Evolutionary conservation across 495 filamentous ascomycete genomes (phyloP).

Genomic region (Pseudevernia furfuracea): DNA sequence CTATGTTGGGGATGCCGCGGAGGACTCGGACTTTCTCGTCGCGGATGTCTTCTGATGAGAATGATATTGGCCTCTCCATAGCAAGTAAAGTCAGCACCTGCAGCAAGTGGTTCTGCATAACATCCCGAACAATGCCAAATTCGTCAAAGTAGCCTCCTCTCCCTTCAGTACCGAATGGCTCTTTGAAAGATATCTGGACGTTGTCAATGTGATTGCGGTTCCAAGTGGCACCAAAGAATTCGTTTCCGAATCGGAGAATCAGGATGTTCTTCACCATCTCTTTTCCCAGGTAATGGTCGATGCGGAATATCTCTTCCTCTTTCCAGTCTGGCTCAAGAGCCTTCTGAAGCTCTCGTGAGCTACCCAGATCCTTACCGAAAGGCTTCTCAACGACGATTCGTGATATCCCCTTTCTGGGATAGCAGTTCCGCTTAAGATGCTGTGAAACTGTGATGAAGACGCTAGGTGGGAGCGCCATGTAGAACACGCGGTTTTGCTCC

Average conservation of each 20-base stretch:
- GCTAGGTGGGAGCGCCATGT: conserved; percentile 97
- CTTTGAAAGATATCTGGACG: conserved; percentile 96
- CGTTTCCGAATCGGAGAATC: conserved; percentile 96
- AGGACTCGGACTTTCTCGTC: conserved; percentile 98
- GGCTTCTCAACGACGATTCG: conserved; percentile 99
- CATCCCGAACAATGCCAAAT: conserved; percentile 98
- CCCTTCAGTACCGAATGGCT: conserved; percentile 99
- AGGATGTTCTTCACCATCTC: conserved; percentile 99
- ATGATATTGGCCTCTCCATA: conserved; percentile 98
- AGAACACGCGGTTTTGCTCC: conserved; percentile 90
- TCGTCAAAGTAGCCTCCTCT: conserved; percentile 99
- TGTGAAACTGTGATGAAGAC: conserved; percentile 97
- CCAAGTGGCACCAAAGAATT: conserved; percentile 98
- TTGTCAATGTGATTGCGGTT: conserved; percentile 99
- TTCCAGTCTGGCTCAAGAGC: conserved; percentile 97
- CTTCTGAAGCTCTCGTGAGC: conserved; percentile 90
- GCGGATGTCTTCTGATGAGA: conserved; percentile 96
- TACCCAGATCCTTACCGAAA: conserved; percentile 92
- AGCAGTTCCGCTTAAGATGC: conserved; percentile 94
- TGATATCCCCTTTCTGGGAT: conserved; percentile 79
- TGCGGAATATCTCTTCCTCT: conserved; percentile 98
- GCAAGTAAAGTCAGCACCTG: conserved; percentile 94
- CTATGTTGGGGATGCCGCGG: conserved; percentile 85
- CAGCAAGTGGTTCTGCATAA: conserved; percentile 94
- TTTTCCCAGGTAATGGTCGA: conserved; percentile 99